These are phyloP conservation scores for Trichoderma atroviride DNA, from an alignment of 2,329 filamentous ascomycete species.

Conservation along the genomic window DNA sequence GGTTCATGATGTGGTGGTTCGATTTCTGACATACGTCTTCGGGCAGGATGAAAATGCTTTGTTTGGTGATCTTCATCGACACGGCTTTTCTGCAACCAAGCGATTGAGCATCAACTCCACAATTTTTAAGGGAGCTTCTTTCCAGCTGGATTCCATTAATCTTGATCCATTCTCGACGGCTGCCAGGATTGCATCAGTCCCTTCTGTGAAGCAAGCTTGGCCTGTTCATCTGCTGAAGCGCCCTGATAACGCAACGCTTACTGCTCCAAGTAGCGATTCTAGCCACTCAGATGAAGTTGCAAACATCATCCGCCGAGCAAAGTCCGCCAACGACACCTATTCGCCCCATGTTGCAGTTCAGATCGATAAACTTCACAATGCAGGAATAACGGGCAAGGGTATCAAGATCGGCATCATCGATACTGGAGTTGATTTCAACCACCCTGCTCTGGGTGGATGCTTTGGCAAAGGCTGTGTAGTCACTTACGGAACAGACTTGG, in stretches of 20 bases:
- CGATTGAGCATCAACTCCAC: conserved; percentile 52
- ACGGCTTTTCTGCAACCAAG: conserved; percentile 30
- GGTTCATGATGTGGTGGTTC: no score
- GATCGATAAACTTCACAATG: conserved; percentile 54
- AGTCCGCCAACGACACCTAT: background rate
- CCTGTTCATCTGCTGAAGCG: conserved; percentile 40
- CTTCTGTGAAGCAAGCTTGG: conserved; percentile 54
- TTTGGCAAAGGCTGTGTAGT: conserved; percentile 51
- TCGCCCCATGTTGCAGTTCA: conserved; percentile 57
- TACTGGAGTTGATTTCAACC: conserved; percentile 52
- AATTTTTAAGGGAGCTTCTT: conserved; percentile 58
- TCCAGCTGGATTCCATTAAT: conserved; percentile 52
- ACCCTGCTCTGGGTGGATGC: conserved; percentile 50
- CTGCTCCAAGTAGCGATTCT: conserved; percentile 43
- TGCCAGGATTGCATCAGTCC: conserved; percentile 44
- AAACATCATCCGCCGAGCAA: background rate
- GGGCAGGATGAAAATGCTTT: background rate
- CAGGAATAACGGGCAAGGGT: conserved; percentile 54
- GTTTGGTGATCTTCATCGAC: background rate
- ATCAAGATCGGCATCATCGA: conserved; percentile 58
- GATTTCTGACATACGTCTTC: background rate
- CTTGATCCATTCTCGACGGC: conserved; percentile 46
- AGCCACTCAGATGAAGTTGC: conserved; percentile 27
- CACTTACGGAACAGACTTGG: conserved; percentile 47
- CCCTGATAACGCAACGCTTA: conserved; percentile 38